phyloP scores from a whole-genome alignment of 2,329 filamentous ascomycete species.

The Pseudogymnoascus sp. region DNA sequence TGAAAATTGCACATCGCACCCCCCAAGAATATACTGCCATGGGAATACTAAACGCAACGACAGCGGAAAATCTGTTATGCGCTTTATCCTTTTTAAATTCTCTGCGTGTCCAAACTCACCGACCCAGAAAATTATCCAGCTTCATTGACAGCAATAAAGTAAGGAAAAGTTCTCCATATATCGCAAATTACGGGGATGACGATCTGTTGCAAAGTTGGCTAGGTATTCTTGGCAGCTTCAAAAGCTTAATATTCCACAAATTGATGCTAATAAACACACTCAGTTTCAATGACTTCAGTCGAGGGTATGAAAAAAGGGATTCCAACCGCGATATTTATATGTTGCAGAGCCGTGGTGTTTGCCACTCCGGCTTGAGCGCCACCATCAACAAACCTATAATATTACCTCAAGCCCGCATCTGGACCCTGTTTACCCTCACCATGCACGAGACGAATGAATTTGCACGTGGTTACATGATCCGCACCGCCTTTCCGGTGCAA shows the following conservation, averaged over 20 bases:
- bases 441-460: not conserved
- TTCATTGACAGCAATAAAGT: not conserved
- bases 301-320: not conserved
- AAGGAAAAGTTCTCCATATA: not conserved
- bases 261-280: not conserved
- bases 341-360: not conserved
- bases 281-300: not conserved
- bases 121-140: not conserved
- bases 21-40: not conserved
- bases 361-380: not conserved
- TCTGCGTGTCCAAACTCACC: not conserved
- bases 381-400: not conserved
- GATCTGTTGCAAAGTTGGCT: constrained; percentile 8
- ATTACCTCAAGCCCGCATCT: not conserved
- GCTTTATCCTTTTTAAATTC: not conserved
- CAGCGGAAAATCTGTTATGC: not conserved
- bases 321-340: not conserved
- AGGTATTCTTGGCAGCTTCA: constrained; percentile 7
- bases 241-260: constrained; percentile 3
- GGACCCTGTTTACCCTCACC: not conserved
- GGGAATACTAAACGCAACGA: not conserved
- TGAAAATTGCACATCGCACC: not conserved
- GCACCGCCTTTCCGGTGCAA: not conserved
- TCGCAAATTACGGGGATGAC: not conserved
- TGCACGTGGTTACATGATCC: not conserved